These are phyloP conservation scores for Macaranga tanarius DNA, from an alignment of 441 rosid genomes.

Conservation along the genomic window DNA sequence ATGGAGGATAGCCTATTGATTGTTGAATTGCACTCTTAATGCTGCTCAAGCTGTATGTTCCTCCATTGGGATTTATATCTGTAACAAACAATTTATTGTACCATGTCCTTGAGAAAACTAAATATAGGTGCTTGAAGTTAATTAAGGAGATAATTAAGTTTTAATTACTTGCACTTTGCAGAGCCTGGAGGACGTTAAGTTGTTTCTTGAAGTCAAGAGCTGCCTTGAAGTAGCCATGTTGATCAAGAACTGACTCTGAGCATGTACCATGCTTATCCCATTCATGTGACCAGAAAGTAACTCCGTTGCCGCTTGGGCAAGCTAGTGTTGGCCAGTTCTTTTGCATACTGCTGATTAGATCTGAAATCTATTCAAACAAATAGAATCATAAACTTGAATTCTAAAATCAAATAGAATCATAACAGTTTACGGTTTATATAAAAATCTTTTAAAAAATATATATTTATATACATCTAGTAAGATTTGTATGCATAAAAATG, in stretches of 20 bases:
- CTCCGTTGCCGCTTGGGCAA: conserved; percentile 60
- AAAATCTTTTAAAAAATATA: too few species aligned
- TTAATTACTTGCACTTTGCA: conserved; percentile 38
- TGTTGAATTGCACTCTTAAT: conserved; percentile 31
- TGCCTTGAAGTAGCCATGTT: conserved; percentile 63
- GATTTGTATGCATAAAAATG: too few species aligned
- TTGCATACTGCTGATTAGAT: conserved; percentile 47
- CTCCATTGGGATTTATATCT: conserved; percentile 24
- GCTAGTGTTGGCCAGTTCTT: conserved; percentile 75
- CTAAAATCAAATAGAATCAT: too few species aligned
- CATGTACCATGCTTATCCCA: conserved; percentile 91
- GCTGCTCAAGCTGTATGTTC: conserved; percentile 29
- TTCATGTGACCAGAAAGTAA: conserved; percentile 60
- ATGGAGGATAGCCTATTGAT: conserved; percentile 49
- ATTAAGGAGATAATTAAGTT: not conserved
- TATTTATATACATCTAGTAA: too few species aligned
- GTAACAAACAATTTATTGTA: not conserved
- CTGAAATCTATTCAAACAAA: conserved; percentile 41
- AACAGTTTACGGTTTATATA: too few species aligned
- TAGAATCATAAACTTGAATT: too few species aligned
- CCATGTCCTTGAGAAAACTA: too few species aligned
- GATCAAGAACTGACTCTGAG: conserved; percentile 65
- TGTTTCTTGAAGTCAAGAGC: conserved; percentile 50
- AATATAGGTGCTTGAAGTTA: not conserved
- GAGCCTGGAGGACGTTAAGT: conserved; percentile 51